These are phyloP conservation scores for Corchorus olitorius DNA, from an alignment of 345 rosid species.

Conservation along the genomic window DNA sequence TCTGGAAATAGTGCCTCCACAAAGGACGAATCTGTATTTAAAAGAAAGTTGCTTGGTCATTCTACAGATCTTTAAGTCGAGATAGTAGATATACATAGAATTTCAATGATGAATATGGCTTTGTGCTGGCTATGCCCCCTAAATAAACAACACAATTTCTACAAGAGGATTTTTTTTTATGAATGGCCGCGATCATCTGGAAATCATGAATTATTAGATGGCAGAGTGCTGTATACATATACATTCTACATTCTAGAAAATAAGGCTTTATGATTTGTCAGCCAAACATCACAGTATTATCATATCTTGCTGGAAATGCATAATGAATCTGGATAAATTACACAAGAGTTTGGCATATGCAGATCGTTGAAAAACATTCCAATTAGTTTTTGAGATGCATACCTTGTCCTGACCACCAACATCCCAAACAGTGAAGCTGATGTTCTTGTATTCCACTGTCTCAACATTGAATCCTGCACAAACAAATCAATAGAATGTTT, in stretches of 20 bases:
- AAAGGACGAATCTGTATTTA: conserved; percentile 64
- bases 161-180: background rate
- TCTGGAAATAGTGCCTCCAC: conserved; percentile 87
- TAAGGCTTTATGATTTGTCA: background rate
- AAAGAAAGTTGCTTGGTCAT: conserved; percentile 1
- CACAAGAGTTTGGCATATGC: background rate
- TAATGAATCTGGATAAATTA: background rate
- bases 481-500: background rate
- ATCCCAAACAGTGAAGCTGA: conserved; percentile 90
- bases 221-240: background rate
- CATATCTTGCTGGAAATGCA: background rate
- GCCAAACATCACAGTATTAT: background rate
- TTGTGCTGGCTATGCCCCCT: background rate
- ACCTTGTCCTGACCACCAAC: conserved; percentile 98
- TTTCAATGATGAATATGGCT: background rate
- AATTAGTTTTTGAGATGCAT: conserved; percentile 17
- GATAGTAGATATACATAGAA: background rate
- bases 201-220: background rate
- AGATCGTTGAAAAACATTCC: background rate
- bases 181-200: background rate
- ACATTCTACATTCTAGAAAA: background rate
- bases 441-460: conserved; percentile 93
- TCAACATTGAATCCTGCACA: conserved; percentile 84
- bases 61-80: background rate
- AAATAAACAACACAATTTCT: conserved; percentile 1